Percentiles rank a stretch among this genome's conserved stretches.
Conservation (phyloP, 1,284 basidiomycete species). For the Xanthoconium separans region DNA sequence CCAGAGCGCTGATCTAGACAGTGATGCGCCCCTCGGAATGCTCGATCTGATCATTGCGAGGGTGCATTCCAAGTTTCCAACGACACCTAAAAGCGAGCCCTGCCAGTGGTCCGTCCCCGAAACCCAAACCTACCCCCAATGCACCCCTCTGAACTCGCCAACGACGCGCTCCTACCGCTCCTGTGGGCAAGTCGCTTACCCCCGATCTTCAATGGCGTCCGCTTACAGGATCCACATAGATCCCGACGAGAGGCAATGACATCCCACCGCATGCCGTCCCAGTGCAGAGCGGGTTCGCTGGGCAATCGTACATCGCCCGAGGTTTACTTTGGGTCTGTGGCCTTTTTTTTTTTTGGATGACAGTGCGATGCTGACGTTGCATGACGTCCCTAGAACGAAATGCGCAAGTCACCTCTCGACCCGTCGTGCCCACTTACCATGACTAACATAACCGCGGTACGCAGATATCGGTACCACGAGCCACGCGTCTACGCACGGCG, state of each 20-base stretch:
- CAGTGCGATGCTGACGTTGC: conserved; percentile 7
- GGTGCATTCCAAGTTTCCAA: neutral
- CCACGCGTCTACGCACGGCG: conserved; percentile 11
- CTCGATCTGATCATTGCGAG: neutral
- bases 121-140: conserved; percentile 1
- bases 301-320: conserved; percentile 21
- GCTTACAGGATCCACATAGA: conserved; percentile 4
- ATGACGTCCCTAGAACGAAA: conserved; percentile 16
- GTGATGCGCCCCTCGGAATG: neutral
- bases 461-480: conserved; percentile 24
- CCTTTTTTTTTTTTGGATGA: neutral
- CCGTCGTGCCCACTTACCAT: too few relatives aligned
- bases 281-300: conserved; percentile 2
- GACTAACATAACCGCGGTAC: neutral
- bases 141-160: neutral
- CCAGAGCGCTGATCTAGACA: neutral
- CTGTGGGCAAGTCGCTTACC: conserved; percentile 17
- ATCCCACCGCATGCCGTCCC: conserved; percentile 26
- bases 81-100: too few relatives aligned
- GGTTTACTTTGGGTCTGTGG: conserved; percentile 14
- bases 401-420: conserved; percentile 13
- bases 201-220: neutral
- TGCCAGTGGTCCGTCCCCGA: neutral
- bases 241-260: conserved; percentile 19
- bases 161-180: conserved; percentile 11